Base-by-base conservation (phyloP, 225 moss, liverwort and hornwort genomes). In the Marchantia paleacea region DNA sequence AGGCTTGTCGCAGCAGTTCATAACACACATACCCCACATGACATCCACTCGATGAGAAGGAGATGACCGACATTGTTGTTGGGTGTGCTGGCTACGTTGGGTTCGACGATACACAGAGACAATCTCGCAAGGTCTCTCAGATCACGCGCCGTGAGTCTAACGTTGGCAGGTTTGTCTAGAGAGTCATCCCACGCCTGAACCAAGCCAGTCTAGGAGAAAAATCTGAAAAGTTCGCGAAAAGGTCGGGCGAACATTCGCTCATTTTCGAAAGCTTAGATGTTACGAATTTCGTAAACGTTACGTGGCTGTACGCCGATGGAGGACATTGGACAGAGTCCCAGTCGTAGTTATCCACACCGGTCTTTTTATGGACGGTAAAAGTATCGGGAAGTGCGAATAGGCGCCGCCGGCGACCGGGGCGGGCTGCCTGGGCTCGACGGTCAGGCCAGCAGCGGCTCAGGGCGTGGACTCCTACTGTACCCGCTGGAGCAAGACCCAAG, bases 311-410 rank as follows among this genome's bases (percentile, higher is more conserved):
- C 18, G 18, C 69, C 26, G 69, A 70, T 70, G 47, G 69, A 47
- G 10, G 57, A 20, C 16, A 19, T 70, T 49, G 69, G 47, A 70
- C 69, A 12, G 48, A 29, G 7, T 7, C 4, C 16, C n/a, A 28
- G 19, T 47, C 18, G 19, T 70, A 70, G 69, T 70, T 70, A 70
- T 70, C 69, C 69, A 70, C 47, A 48, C 69, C 48, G 12, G 69
- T 70, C 47, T 70, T 70, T 70, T 18, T 48, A 31, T 16, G 69
- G 69, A 68, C 48, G 69, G 26, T 28, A 66, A 66, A 20, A 28
- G 68, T 30, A 47, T 70, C 69, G 47, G 47, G 48, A 18, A 70
- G 19, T 70, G 69, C 39, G 6, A 49, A 16, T 48, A 16, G 69
- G 65, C 47, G 69, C 69, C 69, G 69, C 47, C 47, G 69, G 69